Base-by-base conservation (phyloP, 139 green algal genomes). In the Mychonastes homosphaera region DNA sequence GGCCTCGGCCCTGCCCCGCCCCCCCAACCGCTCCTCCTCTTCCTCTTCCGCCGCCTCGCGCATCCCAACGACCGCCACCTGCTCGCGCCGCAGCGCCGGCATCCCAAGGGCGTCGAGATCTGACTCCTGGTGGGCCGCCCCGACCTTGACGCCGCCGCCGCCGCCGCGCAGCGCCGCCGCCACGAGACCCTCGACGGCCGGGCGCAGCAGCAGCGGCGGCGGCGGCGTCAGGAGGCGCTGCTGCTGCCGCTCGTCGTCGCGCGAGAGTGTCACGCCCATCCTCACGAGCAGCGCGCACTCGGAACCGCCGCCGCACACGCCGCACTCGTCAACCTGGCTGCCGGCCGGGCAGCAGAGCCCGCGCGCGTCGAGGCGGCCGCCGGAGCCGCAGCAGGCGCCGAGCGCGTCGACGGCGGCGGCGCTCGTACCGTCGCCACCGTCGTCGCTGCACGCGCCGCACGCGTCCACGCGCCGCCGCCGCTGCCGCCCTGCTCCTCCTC, bases 351-450 rank as follows among this genome's bases (percentile, higher is more conserved):
- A 70, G 36, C 63, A 70, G 6, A 63, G 28, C 15, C 63, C 63
- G 6, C 38, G 53, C 3, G 63, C 63, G 32, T 70, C 63, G 19
- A 70, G 35, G 4, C n/a, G 23, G 13, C 44, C 39, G 28, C 2
- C 46, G 46, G 54, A 70, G 63, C 63, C 46, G 46, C 63, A 70
- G 63, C 63, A 70, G 24, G n/a, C 29, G 21, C 54, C 36, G 0
- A 64, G 46, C 12, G 55, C 29, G 54, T 70, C 63, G 2, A 70
- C 19, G 3, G 38, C 54, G n/a, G 33, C 36, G 51, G 50, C 61
- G 24, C 50, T 55, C n/a, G n/a, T n/a, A n/a, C n/a, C n/a, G n/a
- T n/a, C n/a, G n/a, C n/a, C n/a, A n/a, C n/a, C n/a, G n/a, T n/a
- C n/a, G 23, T 40, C 61, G 18, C 61, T 54, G 61, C 61, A 67